Percentiles rank a stretch among this genome's conserved stretches.
phyloP scores from a whole-genome alignment of 2,329 filamentous ascomycete genomes.

The Fusarium verrucosum region DNA sequence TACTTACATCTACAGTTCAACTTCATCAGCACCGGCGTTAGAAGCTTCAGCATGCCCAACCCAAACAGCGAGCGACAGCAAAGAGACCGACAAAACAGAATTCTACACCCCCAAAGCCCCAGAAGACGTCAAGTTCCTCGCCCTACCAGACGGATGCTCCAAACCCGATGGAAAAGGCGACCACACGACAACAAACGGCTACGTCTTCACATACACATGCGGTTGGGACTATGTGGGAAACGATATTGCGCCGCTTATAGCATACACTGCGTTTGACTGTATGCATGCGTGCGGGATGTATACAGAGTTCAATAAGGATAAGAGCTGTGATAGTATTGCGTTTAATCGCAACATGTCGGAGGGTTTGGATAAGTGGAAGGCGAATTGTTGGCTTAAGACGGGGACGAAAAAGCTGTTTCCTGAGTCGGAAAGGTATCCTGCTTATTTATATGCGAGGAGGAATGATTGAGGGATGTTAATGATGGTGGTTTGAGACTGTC shows the following conservation, averaged over 20 bases:
- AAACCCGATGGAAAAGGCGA: background rate
- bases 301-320: background rate
- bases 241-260: constrained; percentile 2
- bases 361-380: background rate
- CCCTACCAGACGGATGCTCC: background rate
- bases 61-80: background rate
- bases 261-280: constrained; percentile 7
- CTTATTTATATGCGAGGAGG: constrained; percentile 8
- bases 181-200: background rate
- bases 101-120: background rate
- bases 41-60: background rate
- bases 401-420: background rate
- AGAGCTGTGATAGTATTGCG: background rate
- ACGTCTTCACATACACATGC: constrained; percentile 1
- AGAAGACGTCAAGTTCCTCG: constrained; percentile 3
- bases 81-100: background rate
- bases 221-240: constrained; percentile 3
- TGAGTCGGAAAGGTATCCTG: background rate
- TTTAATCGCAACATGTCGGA: constrained; percentile 7
- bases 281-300: constrained; percentile 14
- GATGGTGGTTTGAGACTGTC: too few species aligned
- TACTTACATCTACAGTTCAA: background rate
- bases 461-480: background rate
- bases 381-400: constrained; percentile 11
- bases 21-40: background rate